Evolutionary conservation across 192 early-diverging fungal species (phyloP).

Genomic region (Linnemannia exigua): DNA sequence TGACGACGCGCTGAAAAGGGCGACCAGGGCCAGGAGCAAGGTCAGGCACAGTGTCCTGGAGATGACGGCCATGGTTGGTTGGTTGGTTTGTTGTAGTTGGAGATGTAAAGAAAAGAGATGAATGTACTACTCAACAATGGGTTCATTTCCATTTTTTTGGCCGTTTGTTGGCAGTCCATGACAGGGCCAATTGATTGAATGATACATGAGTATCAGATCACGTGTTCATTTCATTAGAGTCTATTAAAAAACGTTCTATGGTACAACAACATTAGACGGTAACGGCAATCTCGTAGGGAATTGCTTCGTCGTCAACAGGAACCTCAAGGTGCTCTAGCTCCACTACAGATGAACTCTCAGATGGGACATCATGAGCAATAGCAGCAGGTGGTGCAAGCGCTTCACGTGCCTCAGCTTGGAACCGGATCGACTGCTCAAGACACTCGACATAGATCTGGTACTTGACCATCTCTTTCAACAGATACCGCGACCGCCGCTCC

Average conservation of each 20-base stretch:
- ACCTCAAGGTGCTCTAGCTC: background rate
- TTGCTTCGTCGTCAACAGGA: background rate
- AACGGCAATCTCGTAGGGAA: background rate
- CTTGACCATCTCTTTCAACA: constrained; percentile 85
- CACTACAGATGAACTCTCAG: background rate
- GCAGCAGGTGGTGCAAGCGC: background rate
- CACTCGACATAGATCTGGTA: constrained; percentile 82
- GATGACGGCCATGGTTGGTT: constrained; percentile 29
- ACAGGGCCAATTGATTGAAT: background rate
- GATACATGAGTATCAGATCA: background rate
- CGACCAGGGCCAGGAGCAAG: constrained; percentile 19
- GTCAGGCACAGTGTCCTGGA: constrained; percentile 32
- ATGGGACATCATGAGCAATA: background rate
- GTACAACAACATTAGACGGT: background rate
- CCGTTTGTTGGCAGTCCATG: background rate
- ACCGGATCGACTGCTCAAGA: constrained; percentile 69
- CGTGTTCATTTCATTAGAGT: background rate
- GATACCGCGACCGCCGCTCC: constrained; percentile 81
- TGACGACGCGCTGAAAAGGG: constrained; percentile 3
- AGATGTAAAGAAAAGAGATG: background rate
- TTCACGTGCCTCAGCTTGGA: constrained; percentile 13
- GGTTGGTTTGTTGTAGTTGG: background rate
- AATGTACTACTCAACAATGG: background rate
- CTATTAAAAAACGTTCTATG: too few relatives aligned
- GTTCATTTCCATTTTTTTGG: background rate